These are phyloP conservation scores for Bolboschoenus planiculmis DNA, from an alignment of 176 grass and related monocot species.

Conservation along the genomic window DNA sequence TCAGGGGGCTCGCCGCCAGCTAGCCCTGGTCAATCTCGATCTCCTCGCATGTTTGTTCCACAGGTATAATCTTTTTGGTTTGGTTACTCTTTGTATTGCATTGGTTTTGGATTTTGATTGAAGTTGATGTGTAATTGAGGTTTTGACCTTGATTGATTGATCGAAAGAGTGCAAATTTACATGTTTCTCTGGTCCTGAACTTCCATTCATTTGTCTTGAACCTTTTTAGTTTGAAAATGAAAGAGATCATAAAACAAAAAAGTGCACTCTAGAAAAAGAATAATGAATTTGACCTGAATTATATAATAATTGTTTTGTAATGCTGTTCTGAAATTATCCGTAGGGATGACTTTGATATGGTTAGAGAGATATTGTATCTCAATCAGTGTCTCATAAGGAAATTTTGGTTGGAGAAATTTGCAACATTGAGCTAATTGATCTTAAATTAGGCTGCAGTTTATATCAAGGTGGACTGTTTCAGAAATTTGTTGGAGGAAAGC, in stretches of 20 bases:
- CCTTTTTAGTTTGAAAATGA: background rate
- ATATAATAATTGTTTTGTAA: background rate
- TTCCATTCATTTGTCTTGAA: no score
- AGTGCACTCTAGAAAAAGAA: background rate
- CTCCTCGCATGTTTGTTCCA: slow-evolving; percentile 94
- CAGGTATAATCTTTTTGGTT: slow-evolving; percentile 52
- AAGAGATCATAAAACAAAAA: background rate
- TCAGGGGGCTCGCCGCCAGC: slow-evolving; percentile 63
- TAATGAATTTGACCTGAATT: background rate
- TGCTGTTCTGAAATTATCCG: background rate
- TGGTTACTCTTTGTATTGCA: background rate
- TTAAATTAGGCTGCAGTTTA: background rate
- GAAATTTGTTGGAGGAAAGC: background rate
- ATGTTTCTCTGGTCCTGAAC: slow-evolving; percentile 1
- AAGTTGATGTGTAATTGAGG: slow-evolving; percentile 17
- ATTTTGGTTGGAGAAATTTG: background rate
- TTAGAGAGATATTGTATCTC: background rate
- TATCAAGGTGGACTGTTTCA: background rate
- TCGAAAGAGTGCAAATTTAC: background rate
- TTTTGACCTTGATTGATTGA: slow-evolving; percentile 6
- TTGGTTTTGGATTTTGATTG: slow-evolving; percentile 12
- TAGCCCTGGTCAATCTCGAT: slow-evolving; percentile 68
- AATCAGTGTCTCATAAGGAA: background rate
- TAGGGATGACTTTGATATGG: background rate
- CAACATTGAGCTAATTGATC: background rate